A percentile compares a stretch with the other conserved stretches of the same genome.
Conservation (phyloP, 768 basidiomycete species). For the Phlebiopsis gigantea region DNA sequence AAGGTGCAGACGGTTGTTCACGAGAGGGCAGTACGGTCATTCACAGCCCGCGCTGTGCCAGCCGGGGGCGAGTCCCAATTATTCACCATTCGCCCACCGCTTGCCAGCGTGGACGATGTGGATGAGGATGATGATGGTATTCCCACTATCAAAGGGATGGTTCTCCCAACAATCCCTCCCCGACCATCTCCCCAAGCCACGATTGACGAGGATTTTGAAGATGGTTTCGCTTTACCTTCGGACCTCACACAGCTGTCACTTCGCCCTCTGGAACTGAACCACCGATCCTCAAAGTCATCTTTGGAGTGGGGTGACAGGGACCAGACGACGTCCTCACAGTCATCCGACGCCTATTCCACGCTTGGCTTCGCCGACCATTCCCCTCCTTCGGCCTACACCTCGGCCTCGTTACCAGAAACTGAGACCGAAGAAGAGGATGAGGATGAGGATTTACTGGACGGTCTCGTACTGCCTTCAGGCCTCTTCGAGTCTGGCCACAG, state of each 20-base stretch:
- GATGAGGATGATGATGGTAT: slow-evolving; percentile 79
- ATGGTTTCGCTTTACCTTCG: slow-evolving; percentile 73
- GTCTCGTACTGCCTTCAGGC: slow-evolving; percentile 69
- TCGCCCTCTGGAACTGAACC: slow-evolving; percentile 67
- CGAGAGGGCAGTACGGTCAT: slow-evolving; percentile 30
- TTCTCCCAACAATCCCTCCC: slow-evolving; percentile 29
- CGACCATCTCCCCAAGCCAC: slow-evolving; percentile 34
- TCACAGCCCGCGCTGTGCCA: slow-evolving; percentile 26
- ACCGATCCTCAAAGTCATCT: slow-evolving; percentile 77
- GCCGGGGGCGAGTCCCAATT: slow-evolving; percentile 26
- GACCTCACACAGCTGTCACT: slow-evolving; percentile 81
- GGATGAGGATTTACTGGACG: slow-evolving; percentile 71
- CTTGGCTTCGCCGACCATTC: slow-evolving; percentile 52
- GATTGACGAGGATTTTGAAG: slow-evolving; percentile 76
- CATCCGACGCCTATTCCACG: slow-evolving; percentile 82
- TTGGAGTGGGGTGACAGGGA: slow-evolving; percentile 86
- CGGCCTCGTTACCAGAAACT: slow-evolving; percentile 59
- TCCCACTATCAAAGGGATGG: slow-evolving; percentile 75
- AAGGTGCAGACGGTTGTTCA: slow-evolving; percentile 37
- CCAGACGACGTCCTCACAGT: slow-evolving; percentile 72
- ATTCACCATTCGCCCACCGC: slow-evolving; percentile 65
- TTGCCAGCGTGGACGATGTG: slow-evolving; percentile 41
- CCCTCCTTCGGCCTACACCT: slow-evolving; percentile 56
- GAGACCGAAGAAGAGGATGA: slow-evolving; percentile 58
- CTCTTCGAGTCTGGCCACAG: slow-evolving; percentile 71